Evolutionary conservation across 202 grass and related monocot genomes (phyloP).

Genomic region (Musa balbisiana): DNA sequence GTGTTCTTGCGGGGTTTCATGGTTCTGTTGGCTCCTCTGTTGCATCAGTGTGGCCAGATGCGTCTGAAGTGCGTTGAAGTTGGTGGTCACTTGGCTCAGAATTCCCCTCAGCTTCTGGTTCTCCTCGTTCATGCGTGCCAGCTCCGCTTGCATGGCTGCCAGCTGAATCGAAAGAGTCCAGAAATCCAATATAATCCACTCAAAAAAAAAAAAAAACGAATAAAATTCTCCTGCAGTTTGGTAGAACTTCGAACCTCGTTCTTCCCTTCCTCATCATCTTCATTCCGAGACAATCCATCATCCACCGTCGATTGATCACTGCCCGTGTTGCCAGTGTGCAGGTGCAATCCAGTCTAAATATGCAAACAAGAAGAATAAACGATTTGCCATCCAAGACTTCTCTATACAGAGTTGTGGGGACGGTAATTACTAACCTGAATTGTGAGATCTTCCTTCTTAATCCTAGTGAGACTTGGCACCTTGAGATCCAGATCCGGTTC

Average conservation of each 20-base stretch:
- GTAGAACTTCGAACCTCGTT: slow-evolving; percentile 28
- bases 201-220: background rate
- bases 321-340: slow-evolving; percentile 35
- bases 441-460: slow-evolving; percentile 81
- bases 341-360: slow-evolving; percentile 37
- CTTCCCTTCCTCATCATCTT: slow-evolving; percentile 34
- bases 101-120: slow-evolving; percentile 33
- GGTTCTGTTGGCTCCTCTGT: too few species aligned
- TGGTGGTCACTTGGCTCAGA: slow-evolving; percentile 19
- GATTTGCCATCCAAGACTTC: too few species aligned
- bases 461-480: background rate
- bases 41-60: slow-evolving; percentile 30
- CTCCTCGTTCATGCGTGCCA: slow-evolving; percentile 45
- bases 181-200: background rate
- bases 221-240: too few species aligned
- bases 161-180: slow-evolving; percentile 29
- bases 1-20: too few species aligned
- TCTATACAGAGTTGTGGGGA: too few species aligned
- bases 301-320: slow-evolving; percentile 44
- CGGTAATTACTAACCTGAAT: slow-evolving; percentile 50
- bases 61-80: slow-evolving; percentile 21
- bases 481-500: too few species aligned
- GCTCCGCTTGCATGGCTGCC: slow-evolving; percentile 32
- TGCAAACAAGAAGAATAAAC: background rate
- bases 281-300: slow-evolving; percentile 30